Percentiles rank a stretch among this genome's conserved stretches.
Conservation (phyloP, 2,329 filamentous ascomycete genomes). For the Trichophyton simii region DNA sequence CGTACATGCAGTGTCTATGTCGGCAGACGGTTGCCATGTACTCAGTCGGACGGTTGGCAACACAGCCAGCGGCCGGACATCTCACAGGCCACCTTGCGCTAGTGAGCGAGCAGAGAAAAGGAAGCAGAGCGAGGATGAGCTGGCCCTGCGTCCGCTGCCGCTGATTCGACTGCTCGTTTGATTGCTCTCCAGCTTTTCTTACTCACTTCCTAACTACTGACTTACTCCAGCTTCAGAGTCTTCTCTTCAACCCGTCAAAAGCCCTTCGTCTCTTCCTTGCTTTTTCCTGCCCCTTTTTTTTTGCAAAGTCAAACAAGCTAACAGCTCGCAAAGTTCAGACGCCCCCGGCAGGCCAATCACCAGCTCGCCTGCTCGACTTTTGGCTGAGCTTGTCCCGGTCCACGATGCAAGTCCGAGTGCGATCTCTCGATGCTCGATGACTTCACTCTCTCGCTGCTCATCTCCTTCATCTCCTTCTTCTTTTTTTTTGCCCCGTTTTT, state of each 20-base stretch:
- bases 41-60: not conserved
- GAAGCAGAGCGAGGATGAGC: not conserved
- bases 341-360: not conserved
- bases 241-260: no score
- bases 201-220: not conserved
- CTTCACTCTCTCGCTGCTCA: not conserved
- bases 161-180: not conserved
- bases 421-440: not conserved
- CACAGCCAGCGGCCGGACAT: not conserved
- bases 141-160: not conserved
- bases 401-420: no score
- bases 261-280: not conserved
- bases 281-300: not conserved
- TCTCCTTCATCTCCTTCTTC: no score
- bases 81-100: not conserved
- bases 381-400: no score
- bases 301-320: no score
- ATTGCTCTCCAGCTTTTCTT: not conserved
- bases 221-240: no score
- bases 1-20: no score
- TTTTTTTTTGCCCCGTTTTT: not conserved
- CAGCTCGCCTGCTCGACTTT: not conserved
- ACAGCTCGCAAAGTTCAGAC: no score
- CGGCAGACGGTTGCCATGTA: not conserved
- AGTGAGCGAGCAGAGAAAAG: no score